Evolutionary conservation across 192 early-diverging fungal genomes (phyloP).

Genomic region (Backusella australiensis): DNA sequence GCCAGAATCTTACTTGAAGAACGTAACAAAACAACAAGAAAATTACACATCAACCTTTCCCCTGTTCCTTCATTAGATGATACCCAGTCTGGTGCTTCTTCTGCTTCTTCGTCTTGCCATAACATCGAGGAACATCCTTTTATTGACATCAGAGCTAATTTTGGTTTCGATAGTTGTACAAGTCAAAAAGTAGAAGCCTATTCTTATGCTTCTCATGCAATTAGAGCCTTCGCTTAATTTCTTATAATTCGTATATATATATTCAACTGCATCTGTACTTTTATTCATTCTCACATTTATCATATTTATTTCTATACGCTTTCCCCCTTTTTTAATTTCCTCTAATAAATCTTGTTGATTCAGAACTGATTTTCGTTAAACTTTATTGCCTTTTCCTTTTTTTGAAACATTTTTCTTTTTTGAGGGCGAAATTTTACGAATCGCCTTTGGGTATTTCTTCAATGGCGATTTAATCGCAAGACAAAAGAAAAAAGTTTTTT

Average conservation of each 20-base stretch:
- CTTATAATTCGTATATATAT: neutral
- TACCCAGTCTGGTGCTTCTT: neutral
- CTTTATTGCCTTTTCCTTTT: neutral
- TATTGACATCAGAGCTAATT: slow-evolving; percentile 1
- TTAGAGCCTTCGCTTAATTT: neutral
- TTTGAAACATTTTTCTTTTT: neutral
- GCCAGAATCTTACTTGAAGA: slow-evolving; percentile 3
- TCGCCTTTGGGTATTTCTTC: neutral
- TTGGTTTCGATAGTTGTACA: neutral
- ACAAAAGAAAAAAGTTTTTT: no score
- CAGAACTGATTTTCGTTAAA: neutral
- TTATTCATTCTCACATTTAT: neutral
- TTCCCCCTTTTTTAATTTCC: neutral
- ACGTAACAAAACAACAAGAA: slow-evolving; percentile 7
- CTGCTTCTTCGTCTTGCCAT: neutral
- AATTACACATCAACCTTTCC: slow-evolving; percentile 3
- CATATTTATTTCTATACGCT: neutral
- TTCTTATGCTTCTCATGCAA: neutral
- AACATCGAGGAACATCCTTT: neutral
- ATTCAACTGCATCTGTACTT: neutral
- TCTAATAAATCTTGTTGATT: neutral
- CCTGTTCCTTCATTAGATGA: slow-evolving; percentile 1
- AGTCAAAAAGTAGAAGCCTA: neutral
- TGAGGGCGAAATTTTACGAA: neutral
- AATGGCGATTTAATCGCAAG: neutral